Conservation (phyloP, 2,329 filamentous ascomycete genomes). For the Cercospora brassicicola region DNA sequence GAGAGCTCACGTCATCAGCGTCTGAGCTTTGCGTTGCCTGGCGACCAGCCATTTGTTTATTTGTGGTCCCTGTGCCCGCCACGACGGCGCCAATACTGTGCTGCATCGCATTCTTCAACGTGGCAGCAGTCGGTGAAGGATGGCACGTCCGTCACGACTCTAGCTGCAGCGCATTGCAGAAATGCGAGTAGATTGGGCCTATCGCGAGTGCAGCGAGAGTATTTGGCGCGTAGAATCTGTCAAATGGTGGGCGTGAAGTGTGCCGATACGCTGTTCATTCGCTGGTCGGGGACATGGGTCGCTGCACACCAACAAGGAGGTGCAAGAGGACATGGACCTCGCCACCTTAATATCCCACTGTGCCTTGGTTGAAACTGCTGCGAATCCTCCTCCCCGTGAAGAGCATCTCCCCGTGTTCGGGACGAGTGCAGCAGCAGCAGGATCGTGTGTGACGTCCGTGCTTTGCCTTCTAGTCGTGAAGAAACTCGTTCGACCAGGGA, state of each 20-base stretch:
- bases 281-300: conserved; percentile 1
- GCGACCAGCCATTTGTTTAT: conserved; percentile 5
- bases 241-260: neutral
- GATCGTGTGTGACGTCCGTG: conserved; percentile 2
- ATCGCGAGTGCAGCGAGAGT: neutral
- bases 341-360: neutral
- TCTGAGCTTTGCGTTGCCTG: neutral
- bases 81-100: neutral
- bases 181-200: neutral
- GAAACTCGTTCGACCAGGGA: conserved; percentile 3
- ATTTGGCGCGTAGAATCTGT: neutral
- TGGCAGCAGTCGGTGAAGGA: conserved; percentile 1
- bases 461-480: neutral
- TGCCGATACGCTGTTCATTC: neutral
- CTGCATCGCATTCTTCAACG: neutral
- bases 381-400: neutral
- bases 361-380: neutral
- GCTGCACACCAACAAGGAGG: neutral
- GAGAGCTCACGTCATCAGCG: neutral
- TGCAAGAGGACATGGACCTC: neutral
- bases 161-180: conserved; percentile 3
- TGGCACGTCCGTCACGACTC: neutral
- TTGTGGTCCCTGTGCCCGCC: neutral
- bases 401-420: neutral
- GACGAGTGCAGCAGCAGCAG: neutral